Percentiles rank a stretch among this genome's conserved stretches.
These are phyloP conservation scores for Scortechinia acanthostroma DNA, from an alignment of 2,329 filamentous ascomycete species.

Conservation along the genomic window DNA sequence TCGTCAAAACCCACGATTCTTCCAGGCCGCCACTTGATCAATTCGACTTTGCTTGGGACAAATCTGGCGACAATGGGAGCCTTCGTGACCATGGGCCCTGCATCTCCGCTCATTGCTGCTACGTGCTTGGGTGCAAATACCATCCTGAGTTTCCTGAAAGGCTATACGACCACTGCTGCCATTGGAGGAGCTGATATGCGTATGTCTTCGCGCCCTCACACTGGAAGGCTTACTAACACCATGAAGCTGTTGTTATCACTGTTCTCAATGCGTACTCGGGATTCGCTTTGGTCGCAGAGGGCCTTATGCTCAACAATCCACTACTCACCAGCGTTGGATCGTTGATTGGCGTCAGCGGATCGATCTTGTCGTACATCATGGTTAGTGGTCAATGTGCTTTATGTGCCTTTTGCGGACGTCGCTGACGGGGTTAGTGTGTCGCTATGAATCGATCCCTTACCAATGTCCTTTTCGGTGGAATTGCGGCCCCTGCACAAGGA, in stretches of 20 bases:
- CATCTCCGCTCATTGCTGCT: conserved; percentile 71
- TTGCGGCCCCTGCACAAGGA: conserved; percentile 43
- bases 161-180: conserved; percentile 78
- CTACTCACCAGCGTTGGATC: conserved; percentile 79
- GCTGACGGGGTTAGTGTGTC: conserved; percentile 47
- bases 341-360: conserved; percentile 80
- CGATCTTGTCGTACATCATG: conserved; percentile 79
- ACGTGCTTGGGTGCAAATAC: conserved; percentile 72
- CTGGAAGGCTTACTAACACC: conserved; percentile 15
- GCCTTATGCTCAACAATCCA: conserved; percentile 84
- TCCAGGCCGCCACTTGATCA: conserved; percentile 70
- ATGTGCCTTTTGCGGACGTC: conserved; percentile 3
- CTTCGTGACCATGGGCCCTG: conserved; percentile 76
- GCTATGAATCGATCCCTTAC: conserved; percentile 88
- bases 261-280: conserved; percentile 87
- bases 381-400: conserved; percentile 9
- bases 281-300: conserved; percentile 82
- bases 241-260: conserved; percentile 78
- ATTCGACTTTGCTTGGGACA: conserved; percentile 65
- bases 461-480: conserved; percentile 79
- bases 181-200: conserved; percentile 95
- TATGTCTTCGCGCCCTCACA: too few species aligned
- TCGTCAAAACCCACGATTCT: conserved; percentile 69
- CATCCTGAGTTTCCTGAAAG: conserved; percentile 73
- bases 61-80: conserved; percentile 79